phyloP scores from a whole-genome alignment of 371 early-diverging fungal genomes.

The Haplosporangium sp. region DNA sequence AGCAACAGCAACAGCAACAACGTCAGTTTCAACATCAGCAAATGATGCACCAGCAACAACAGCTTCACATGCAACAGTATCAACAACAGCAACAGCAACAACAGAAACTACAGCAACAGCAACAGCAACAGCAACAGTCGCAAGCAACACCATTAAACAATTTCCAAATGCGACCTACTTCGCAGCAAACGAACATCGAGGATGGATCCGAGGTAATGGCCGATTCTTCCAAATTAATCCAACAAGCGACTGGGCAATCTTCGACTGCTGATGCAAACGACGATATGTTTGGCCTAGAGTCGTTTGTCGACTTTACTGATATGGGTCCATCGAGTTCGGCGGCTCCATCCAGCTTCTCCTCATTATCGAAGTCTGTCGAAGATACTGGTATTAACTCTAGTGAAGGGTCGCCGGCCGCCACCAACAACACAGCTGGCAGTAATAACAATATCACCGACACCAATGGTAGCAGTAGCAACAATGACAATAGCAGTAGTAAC shows the following conservation, averaged over 20 bases:
- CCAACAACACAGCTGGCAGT: constrained; percentile 6
- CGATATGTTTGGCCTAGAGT: constrained; percentile 47
- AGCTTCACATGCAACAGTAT: constrained; percentile 24
- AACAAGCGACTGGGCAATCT: constrained; percentile 8
- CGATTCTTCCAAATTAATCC: constrained; percentile 15
- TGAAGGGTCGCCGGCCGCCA: constrained; percentile 7
- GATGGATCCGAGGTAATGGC: constrained; percentile 7
- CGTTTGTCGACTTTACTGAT: constrained; percentile 47
- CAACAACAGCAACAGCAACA: constrained; percentile 31
- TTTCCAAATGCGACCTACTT: constrained; percentile 37
- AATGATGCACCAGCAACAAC: constrained; percentile 30
- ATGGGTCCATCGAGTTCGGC: constrained; percentile 26
- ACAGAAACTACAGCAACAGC: constrained; percentile 26
- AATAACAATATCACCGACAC: constrained; percentile 5
- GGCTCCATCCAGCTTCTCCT: constrained; percentile 1
- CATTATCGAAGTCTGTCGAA: constrained; percentile 21
- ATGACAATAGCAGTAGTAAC: constrained; percentile 2
- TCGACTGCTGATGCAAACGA: constrained; percentile 25
- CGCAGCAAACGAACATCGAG: constrained; percentile 16
- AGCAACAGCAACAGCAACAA: constrained; percentile 40
- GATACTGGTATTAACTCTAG: neutral
- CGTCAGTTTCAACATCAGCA: constrained; percentile 15
- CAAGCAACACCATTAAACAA: constrained; percentile 33
- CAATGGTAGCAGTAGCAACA: constrained; percentile 14
- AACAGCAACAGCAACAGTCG: constrained; percentile 23